Percentiles rank a stretch among this genome's conserved stretches.
These are phyloP conservation scores for Leccinum pellstonianum DNA, from an alignment of 768 basidiomycete genomes.

Conservation along the genomic window DNA sequence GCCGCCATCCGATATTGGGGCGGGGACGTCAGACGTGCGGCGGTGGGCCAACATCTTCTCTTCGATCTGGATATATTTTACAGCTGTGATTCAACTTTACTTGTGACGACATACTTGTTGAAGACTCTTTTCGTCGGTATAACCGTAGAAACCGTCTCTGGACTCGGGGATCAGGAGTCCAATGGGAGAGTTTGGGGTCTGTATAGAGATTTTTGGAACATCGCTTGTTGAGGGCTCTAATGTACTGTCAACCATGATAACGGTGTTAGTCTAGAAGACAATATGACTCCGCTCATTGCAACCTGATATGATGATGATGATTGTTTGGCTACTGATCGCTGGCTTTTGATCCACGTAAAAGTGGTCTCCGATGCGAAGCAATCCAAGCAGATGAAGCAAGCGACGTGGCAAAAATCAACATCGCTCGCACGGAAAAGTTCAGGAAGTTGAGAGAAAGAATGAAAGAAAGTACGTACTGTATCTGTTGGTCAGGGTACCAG, in stretches of 20 bases:
- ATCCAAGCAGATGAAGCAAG: neutral
- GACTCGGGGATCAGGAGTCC: slow-evolving; percentile 45
- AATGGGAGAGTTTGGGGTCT: slow-evolving; percentile 5
- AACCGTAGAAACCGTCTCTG: slow-evolving; percentile 76
- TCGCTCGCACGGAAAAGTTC: neutral
- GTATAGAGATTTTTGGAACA: neutral
- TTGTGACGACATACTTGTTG: slow-evolving; percentile 55
- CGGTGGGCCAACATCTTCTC: slow-evolving; percentile 71
- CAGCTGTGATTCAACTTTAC: slow-evolving; percentile 3
- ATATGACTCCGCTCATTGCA: slow-evolving; percentile 2
- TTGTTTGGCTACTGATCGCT: slow-evolving; percentile 13
- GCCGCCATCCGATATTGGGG: slow-evolving; percentile 20
- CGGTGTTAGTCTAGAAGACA: slow-evolving; percentile 1
- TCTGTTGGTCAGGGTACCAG: neutral
- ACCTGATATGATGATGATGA: slow-evolving; percentile 7
- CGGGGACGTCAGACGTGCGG: slow-evolving; percentile 53
- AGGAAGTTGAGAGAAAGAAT: neutral
- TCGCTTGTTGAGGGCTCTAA: slow-evolving; percentile 2
- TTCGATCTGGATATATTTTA: slow-evolving; percentile 54
- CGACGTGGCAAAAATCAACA: neutral
- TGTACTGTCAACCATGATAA: slow-evolving; percentile 19
- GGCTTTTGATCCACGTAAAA: slow-evolving; percentile 1
- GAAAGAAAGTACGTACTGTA: too few species aligned
- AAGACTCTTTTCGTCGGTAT: slow-evolving; percentile 73
- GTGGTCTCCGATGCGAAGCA: too few species aligned